phyloP scores from a whole-genome alignment of 1,284 basidiomycete species.

The Puccinia hordei region DNA sequence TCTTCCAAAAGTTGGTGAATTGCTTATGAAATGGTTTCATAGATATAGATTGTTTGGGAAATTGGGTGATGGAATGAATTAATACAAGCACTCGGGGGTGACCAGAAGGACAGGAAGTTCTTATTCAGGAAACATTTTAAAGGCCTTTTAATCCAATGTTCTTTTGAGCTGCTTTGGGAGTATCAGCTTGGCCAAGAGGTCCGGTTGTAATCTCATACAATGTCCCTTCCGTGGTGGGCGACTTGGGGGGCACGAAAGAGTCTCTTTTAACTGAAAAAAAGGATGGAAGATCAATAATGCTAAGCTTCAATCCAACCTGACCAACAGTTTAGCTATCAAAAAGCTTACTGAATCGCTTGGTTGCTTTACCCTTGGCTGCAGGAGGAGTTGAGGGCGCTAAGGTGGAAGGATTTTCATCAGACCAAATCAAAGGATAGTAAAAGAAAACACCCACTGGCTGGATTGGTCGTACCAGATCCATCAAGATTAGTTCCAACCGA shows the following conservation, averaged over 20 bases:
- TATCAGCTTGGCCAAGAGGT: slow-evolving; percentile 49
- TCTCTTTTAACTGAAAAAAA: slow-evolving; percentile 3
- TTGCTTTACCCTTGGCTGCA: slow-evolving; percentile 4
- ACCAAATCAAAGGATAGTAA: no score
- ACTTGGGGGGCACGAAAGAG: neutral
- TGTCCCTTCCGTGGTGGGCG: slow-evolving; percentile 31
- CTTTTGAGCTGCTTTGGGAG: slow-evolving; percentile 25
- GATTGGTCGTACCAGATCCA: slow-evolving; percentile 12
- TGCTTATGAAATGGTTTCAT: no score
- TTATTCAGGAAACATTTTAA: no score
- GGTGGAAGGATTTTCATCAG: neutral
- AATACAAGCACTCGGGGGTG: no score
- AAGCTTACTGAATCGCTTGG: slow-evolving; percentile 3
- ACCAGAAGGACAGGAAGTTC: no score
- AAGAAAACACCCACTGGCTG: neutral
- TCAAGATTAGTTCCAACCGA: slow-evolving; percentile 36
- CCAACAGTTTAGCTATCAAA: neutral
- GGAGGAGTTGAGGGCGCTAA: neutral
- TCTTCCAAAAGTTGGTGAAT: no score
- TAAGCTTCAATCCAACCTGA: neutral
- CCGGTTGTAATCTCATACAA: slow-evolving; percentile 30
- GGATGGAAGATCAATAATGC: neutral
- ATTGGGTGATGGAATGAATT: no score
- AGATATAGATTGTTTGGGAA: no score
- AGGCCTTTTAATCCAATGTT: slow-evolving; percentile 1